A percentile compares a stretch with the other conserved stretches of the same genome.
Evolutionary conservation across 2,329 filamentous ascomycete species (phyloP).

Genomic region (Aureobasidium sp.): DNA sequence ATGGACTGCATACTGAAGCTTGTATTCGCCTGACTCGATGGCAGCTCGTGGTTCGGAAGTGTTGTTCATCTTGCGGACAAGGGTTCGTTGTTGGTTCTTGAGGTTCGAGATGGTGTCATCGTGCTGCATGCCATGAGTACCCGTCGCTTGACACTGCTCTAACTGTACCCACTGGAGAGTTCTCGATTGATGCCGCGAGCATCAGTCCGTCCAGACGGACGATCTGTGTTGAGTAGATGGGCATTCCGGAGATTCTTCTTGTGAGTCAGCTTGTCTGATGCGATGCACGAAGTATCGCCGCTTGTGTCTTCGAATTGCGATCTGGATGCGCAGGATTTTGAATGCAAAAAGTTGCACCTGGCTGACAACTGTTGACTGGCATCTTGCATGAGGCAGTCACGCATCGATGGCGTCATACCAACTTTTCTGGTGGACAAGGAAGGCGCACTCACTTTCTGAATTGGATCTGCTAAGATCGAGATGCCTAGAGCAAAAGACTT

Average conservation of each 20-base stretch:
- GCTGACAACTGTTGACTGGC: neutral
- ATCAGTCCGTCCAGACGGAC: constrained; percentile 92
- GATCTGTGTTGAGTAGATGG: constrained; percentile 68
- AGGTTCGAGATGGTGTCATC: constrained; percentile 75
- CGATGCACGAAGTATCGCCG: neutral
- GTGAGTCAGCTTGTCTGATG: neutral
- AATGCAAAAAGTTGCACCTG: neutral
- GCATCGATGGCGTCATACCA: neutral
- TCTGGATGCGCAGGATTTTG: neutral
- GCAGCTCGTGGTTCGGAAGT: constrained; percentile 85
- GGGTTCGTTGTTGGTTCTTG: constrained; percentile 83
- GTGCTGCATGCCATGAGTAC: constrained; percentile 38
- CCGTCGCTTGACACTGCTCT: constrained; percentile 29
- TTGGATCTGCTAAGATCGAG: neutral
- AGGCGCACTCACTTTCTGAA: neutral
- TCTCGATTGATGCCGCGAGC: constrained; percentile 90
- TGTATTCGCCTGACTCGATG: constrained; percentile 79
- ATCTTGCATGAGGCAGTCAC: neutral
- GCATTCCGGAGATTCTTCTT: constrained; percentile 14
- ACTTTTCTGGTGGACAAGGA: neutral
- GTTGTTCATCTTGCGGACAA: constrained; percentile 80
- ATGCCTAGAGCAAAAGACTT: neutral
- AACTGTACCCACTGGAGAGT: constrained; percentile 38
- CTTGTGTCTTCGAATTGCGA: neutral
- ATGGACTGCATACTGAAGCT: constrained; percentile 64